Evolutionary conservation across 352 stramenopile species (phyloP), one percentile per base, ranked within the genome.

Genomic region (Elongisporangium undulatum): DNA sequence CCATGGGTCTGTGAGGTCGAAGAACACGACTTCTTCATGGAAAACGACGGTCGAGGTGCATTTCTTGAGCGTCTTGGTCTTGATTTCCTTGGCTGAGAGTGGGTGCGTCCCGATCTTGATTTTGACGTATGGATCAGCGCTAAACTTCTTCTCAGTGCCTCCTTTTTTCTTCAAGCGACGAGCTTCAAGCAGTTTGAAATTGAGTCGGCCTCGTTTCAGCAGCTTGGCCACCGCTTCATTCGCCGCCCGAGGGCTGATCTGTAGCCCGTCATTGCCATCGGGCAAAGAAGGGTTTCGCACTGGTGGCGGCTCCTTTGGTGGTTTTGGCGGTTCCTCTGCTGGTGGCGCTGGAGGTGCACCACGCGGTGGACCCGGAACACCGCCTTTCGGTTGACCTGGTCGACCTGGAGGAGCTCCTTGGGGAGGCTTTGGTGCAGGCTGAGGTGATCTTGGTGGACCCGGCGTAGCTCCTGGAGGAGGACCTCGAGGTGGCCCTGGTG

Each of bases 11-110:
- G 82, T 77, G 41, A 97, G 63, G 52, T 97, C 88, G 41, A 96
- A 94, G 4, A 65, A 52, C 4, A 97, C 68, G 22, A 86, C 61
- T 51, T 96, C 90, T 59, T 96, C 82, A 20, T 94, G 82, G 74
- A 97, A 97, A 34, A 91, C 81, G 5, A 93, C 73, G 16, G 87
- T 79, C 9, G 72, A 78, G 3, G 71, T 67, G 55, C 82, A 89
- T 59, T 94, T 94, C 62, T 95, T 95, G 19, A 91, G 81, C 19
- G 84, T 91, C 62, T 79, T 86, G 63, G 72, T 95, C 68, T 95
- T 95, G 55, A 67, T 66, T 34, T 94, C 81, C 53, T 84, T 69
- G 2, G 84, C 71, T 6, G 74, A 66, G 52, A 96, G 75, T 12
- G 88, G 77, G 49, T 92, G 84, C 12, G 76, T 79, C 48, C 88